phyloP scores from a whole-genome alignment of 2,329 filamentous ascomycete species.

The Cladophialophora yegresii region DNA sequence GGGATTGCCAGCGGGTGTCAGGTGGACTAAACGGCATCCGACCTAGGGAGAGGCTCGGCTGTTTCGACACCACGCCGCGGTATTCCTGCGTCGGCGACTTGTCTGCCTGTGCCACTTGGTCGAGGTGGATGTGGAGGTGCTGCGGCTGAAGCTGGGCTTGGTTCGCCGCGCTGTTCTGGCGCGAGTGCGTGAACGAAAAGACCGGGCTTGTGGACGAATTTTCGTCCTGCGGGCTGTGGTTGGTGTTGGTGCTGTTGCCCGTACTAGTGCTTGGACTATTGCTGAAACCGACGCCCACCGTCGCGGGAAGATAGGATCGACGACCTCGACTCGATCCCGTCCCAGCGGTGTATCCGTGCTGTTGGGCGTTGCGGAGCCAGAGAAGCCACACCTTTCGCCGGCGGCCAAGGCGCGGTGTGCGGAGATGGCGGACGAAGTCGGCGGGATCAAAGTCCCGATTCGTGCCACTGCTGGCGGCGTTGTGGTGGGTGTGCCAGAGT shows the following conservation, averaged over 20 bases:
- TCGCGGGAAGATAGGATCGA: neutral
- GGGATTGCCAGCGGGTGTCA: conserved; percentile 10
- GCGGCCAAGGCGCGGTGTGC: conserved; percentile 28
- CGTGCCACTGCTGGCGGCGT: neutral
- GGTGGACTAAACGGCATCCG: conserved; percentile 25
- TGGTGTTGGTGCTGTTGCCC: neutral
- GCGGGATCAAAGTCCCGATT: conserved; percentile 24
- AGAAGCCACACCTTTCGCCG: conserved; percentile 35
- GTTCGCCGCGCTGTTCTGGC: conserved; percentile 14
- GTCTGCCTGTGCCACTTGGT: neutral
- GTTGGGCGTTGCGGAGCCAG: conserved; percentile 33
- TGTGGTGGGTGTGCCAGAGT: neutral
- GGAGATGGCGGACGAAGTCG: conserved; percentile 31
- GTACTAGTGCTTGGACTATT: neutral
- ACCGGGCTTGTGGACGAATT: conserved; percentile 23
- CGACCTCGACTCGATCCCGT: neutral
- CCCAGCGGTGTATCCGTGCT: neutral
- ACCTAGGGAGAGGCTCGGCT: conserved; percentile 15
- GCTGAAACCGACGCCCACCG: too few species aligned
- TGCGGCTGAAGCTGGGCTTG: neutral
- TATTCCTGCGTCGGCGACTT: neutral
- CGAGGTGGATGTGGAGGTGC: neutral
- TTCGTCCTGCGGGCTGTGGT: conserved; percentile 1
- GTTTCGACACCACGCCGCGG: conserved; percentile 1
- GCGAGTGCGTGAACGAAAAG: conserved; percentile 26